phyloP scores from a whole-genome alignment of 768 basidiomycete species.

The Panellus pusillus region DNA sequence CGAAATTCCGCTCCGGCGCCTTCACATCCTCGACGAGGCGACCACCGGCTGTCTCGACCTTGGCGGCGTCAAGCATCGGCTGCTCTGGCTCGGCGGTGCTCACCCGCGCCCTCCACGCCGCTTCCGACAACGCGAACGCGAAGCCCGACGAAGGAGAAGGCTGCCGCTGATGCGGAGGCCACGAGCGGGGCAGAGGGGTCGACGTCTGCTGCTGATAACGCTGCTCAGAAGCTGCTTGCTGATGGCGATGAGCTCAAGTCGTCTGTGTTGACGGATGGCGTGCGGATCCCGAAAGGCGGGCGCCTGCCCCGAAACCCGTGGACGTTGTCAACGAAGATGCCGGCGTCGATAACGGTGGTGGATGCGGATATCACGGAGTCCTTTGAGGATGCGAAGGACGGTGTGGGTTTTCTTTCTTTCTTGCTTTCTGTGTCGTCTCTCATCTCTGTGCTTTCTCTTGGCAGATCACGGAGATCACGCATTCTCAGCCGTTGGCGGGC shows the following conservation, averaged over 20 bases:
- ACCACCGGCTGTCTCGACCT: slow-evolving; percentile 91
- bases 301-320: slow-evolving; percentile 71
- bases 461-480: slow-evolving; percentile 68
- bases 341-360: slow-evolving; percentile 41
- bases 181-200: slow-evolving; percentile 25
- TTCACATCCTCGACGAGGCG: slow-evolving; percentile 92
- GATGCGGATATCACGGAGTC: slow-evolving; percentile 75
- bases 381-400: slow-evolving; percentile 68
- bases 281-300: slow-evolving; percentile 69
- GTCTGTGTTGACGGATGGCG: slow-evolving; percentile 58
- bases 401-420: slow-evolving; percentile 45
- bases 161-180: slow-evolving; percentile 31
- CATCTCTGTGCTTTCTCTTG: slow-evolving; percentile 3
- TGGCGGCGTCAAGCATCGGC: slow-evolving; percentile 88
- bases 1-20: slow-evolving; percentile 83
- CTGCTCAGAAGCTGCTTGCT: no score
- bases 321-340: slow-evolving; percentile 82
- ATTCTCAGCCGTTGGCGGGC: slow-evolving; percentile 49
- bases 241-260: slow-evolving; percentile 48
- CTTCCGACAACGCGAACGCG: slow-evolving; percentile 37
- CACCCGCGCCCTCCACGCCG: slow-evolving; percentile 29
- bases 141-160: slow-evolving; percentile 39
- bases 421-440: no score
- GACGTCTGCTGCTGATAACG: slow-evolving; percentile 20
- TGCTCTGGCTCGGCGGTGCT: slow-evolving; percentile 96